Evolutionary conservation across 192 early-diverging fungal species (phyloP).

Genomic region (Podila epigama): DNA sequence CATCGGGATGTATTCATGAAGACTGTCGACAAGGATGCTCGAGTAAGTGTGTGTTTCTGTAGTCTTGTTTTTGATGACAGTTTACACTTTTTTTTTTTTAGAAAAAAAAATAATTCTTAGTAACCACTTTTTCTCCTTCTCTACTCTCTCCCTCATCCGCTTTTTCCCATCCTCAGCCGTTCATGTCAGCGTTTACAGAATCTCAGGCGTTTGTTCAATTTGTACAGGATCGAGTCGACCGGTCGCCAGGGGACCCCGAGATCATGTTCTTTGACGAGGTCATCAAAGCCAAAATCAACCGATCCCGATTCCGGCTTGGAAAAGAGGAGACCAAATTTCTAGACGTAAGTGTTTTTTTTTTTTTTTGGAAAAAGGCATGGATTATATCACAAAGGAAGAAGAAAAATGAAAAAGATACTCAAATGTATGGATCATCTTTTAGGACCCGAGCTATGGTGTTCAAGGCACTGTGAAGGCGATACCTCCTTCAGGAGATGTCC

Average conservation of each 20-base stretch:
- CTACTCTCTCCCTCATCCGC: slow-evolving; percentile 3
- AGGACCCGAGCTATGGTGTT: slow-evolving; percentile 45
- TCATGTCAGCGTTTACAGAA: slow-evolving; percentile 68
- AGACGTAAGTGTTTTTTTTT: slow-evolving; percentile 49
- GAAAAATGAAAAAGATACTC: too few relatives aligned
- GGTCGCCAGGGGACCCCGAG: slow-evolving; percentile 69
- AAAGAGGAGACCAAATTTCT: slow-evolving; percentile 72
- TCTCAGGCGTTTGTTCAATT: slow-evolving; percentile 86
- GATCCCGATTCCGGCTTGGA: slow-evolving; percentile 72
- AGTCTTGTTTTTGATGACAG: not conserved
- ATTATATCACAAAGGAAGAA: too few relatives aligned
- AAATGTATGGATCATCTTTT: not conserved
- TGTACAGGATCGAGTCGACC: slow-evolving; percentile 71
- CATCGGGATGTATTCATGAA: slow-evolving; percentile 68
- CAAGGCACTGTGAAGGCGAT: slow-evolving; percentile 39
- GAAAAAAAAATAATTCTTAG: not conserved
- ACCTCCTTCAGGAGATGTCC: slow-evolving; percentile 29
- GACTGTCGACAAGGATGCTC: slow-evolving; percentile 53
- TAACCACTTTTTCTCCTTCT: not conserved
- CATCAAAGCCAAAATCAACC: slow-evolving; percentile 82
- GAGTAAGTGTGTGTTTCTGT: slow-evolving; percentile 12
- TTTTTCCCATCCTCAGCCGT: slow-evolving; percentile 41
- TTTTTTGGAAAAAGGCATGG: too few relatives aligned
- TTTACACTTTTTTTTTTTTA: not conserved
- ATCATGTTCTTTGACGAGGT: slow-evolving; percentile 83